A percentile compares a stretch with the other conserved stretches of the same genome.
These are phyloP conservation scores for Prunella vulgaris DNA, from an alignment of 257 asterid species.

Conservation along the genomic window DNA sequence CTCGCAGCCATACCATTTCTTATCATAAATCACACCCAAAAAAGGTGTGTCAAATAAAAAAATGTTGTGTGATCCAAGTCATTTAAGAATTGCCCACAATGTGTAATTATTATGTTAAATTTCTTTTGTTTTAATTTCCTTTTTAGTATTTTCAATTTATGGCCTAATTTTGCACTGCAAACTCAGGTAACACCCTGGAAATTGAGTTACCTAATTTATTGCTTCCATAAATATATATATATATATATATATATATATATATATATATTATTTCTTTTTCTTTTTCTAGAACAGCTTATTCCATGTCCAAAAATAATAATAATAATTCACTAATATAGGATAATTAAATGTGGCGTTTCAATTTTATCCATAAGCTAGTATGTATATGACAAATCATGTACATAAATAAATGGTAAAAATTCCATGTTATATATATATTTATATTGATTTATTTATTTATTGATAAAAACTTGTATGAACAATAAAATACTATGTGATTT, in stretches of 20 bases:
- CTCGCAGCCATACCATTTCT: conserved; percentile 28
- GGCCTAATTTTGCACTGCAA: conserved; percentile 10
- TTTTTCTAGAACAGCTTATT: too few species aligned
- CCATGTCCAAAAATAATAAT: too few species aligned
- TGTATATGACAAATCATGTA: too few species aligned
- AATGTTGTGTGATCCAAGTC: conserved; percentile 24
- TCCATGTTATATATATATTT: too few species aligned
- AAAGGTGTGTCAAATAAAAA: conserved; percentile 21
- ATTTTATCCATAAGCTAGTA: too few species aligned
- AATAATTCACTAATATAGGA: too few species aligned
- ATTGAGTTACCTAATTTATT: not conserved
- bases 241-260: not conserved
- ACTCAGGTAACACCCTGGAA: not conserved
- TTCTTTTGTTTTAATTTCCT: not conserved
- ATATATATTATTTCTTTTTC: too few species aligned
- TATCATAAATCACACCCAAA: conserved; percentile 15
- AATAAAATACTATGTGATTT: too few species aligned
- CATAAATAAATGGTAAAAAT: too few species aligned
- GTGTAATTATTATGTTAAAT: conserved; percentile 27
- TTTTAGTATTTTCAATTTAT: not conserved
- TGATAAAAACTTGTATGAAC: too few species aligned
- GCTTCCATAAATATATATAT: not conserved
- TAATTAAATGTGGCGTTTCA: too few species aligned
- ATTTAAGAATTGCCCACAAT: conserved; percentile 34
- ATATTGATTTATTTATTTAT: too few species aligned